Base-by-base conservation (phyloP, 352 stramenopile species). In the Phytophthora idaei region DNA sequence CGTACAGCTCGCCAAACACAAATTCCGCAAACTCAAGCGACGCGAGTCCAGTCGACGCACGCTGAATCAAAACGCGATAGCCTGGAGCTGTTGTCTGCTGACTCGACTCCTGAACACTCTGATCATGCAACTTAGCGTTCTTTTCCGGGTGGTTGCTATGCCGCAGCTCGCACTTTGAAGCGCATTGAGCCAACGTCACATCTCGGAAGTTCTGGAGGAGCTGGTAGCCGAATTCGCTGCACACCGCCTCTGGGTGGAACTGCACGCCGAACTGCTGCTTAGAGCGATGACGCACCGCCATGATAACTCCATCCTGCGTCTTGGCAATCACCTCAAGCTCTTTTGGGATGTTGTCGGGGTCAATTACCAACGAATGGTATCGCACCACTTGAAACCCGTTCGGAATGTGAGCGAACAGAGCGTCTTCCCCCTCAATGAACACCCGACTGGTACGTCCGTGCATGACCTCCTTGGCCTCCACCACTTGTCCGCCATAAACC, bases 171-270 rank as follows among this genome's bases (percentile, higher is more conserved):
- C 86, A 94, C 48, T 77, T 84, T 10, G 75, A 80, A 0, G 76
- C 5, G 3, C 64, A 49, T 36, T 78, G 60, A 0, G 45, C 29
- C 4, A 86, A 55, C 28, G 87, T 93, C 10, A 93, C 41, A 64
- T 94, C 83, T 7, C 78, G 71, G 64, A 98, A 98, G 71, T 98
- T 98, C 48, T 91, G 79, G 29, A 98, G 83, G 28, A 98, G 69
- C 57, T 95, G 81, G 59, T 90, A 90, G 3, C 93, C 93, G 56
- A 85, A 90, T 39, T 77, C 64, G 39, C 70, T 98, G 64, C 95
- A 97, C 51, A 99, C 95, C 5, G 88, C 95, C 75, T 99, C 97
- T 1, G 97, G 97, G 69, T 99, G 97, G 80, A 99, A 99, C 75
- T 99, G 97, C 32, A 99, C 93, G 50, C 96, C 96, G 71, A 94